Evolutionary conservation across 345 rosid genomes (phyloP).

Genomic region (Arabidopsis suecica): DNA sequence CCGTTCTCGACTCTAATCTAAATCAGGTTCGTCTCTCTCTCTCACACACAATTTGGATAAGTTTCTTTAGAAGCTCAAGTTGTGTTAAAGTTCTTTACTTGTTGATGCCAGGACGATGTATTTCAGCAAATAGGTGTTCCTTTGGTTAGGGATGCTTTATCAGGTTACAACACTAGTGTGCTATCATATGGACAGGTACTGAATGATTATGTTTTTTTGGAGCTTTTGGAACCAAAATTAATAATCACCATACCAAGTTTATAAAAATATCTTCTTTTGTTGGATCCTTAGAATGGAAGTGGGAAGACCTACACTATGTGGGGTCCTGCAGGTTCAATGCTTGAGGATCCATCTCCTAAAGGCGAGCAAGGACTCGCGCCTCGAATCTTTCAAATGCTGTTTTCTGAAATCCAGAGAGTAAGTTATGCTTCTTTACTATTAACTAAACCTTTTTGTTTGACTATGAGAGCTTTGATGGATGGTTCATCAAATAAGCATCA

Average conservation of each 20-base stretch:
- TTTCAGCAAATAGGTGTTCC: constrained; percentile 80
- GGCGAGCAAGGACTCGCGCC: constrained; percentile 90
- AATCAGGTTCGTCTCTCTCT: constrained; percentile 60
- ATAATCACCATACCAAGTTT: not conserved
- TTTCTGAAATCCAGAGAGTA: constrained; percentile 80
- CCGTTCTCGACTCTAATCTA: constrained; percentile 76
- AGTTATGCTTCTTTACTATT: constrained; percentile 33
- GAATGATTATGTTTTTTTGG: not conserved
- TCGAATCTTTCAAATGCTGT: constrained; percentile 80
- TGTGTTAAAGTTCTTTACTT: no score
- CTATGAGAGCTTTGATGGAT: constrained; percentile 1
- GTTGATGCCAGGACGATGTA: constrained; percentile 64
- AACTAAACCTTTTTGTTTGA: constrained; percentile 1
- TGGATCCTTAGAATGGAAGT: constrained; percentile 73
- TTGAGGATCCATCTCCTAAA: constrained; percentile 77
- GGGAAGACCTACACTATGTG: constrained; percentile 97
- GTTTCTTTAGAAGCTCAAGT: not conserved
- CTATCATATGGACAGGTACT: constrained; percentile 94
- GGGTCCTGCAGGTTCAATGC: constrained; percentile 97
- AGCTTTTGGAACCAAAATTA: not conserved
- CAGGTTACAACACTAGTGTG: constrained; percentile 85
- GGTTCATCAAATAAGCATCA: constrained; percentile 16
- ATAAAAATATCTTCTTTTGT: not conserved
- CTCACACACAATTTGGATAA: not conserved
- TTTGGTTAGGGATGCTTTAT: constrained; percentile 75